Evolutionary conservation across 768 basidiomycete genomes (phyloP).

Genomic region (Chalciporus pseudorubinellus): DNA sequence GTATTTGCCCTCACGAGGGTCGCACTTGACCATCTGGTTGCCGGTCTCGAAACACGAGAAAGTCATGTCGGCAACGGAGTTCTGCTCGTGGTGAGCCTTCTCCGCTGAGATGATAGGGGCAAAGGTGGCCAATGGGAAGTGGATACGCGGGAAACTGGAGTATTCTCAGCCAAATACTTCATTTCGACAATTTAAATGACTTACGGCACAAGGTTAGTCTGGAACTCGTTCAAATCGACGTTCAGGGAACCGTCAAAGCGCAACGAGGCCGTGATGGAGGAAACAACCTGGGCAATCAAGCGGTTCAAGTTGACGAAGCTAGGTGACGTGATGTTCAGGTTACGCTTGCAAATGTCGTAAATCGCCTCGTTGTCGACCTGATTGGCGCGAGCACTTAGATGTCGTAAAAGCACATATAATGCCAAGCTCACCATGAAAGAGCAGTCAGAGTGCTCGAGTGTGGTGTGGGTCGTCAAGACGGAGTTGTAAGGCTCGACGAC

Average conservation of each 20-base stretch:
- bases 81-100: constrained; percentile 95
- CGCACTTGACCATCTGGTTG: constrained; percentile 81
- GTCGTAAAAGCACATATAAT: constrained; percentile 4
- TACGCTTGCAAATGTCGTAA: constrained; percentile 82
- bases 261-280: constrained; percentile 91
- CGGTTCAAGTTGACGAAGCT: constrained; percentile 95
- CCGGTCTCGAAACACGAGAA: constrained; percentile 81
- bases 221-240: constrained; percentile 92
- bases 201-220: constrained; percentile 97
- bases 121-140: constrained; percentile 97
- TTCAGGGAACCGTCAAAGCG: constrained; percentile 65
- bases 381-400: constrained; percentile 4
- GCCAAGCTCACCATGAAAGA: constrained; percentile 83
- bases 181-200: constrained; percentile 29
- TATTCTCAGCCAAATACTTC: background rate
- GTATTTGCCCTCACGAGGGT: constrained; percentile 78
- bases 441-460: constrained; percentile 97
- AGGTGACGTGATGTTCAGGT: constrained; percentile 80
- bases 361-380: constrained; percentile 84
- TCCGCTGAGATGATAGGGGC: constrained; percentile 93
- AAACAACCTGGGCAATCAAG: constrained; percentile 97
- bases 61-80: constrained; percentile 98
- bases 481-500: constrained; percentile 99
- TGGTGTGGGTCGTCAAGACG: constrained; percentile 95
- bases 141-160: constrained; percentile 90